Base-by-base conservation (phyloP, 2,329 filamentous ascomycete genomes). In the Pyrenophora teres region DNA sequence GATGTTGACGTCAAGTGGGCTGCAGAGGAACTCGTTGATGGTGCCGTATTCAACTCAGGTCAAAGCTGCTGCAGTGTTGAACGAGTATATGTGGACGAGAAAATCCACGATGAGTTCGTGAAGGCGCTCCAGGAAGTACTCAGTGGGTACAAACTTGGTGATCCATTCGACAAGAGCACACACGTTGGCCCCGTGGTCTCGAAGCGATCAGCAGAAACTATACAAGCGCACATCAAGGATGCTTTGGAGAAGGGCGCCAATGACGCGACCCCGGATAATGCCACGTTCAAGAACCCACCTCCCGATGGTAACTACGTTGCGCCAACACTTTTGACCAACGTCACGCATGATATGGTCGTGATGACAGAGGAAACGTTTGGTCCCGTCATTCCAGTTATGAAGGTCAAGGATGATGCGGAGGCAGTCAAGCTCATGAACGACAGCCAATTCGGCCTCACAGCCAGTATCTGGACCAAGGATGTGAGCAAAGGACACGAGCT, bases 391-490 rank as follows among this genome's bases (percentile, higher is more conserved):
- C 88, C 92, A 1, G 85, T 97, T 15, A 90, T 93, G 86, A 90
- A 89, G 73, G 92, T 97, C 56, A 84, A 85, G 68, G 80, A 80
- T 62, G 93, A 97, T 67, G 83, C 83, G 15, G 91, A 97, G 74
- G 93, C 93, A 2, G 77, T 97, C 56, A 77, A 80, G 61, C 77
- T 93, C 43, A 97, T 97, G 92, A 97, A 97, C 67, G 92, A 96
- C 72, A 94, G 90, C 76, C 87, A 96, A 60, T 96, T 96, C 70
- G 93, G 93, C 4, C 81, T 97, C 56, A 97, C 93, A 3, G 93
- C 92, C n/a, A 96, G 91, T 67, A 92, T 97, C 66, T 97, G 93
- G 93, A 96, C 92, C 51, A 95, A 94, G 74, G 91, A 97, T 69
- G 84, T 86, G 2, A 80, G 78, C 39, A 87, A 81, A 69, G 93